Percentiles rank a stretch among this genome's conserved stretches.
Evolutionary conservation across 352 stramenopile genomes (phyloP).

Genomic region (Phytophthora pseudosyringae): DNA sequence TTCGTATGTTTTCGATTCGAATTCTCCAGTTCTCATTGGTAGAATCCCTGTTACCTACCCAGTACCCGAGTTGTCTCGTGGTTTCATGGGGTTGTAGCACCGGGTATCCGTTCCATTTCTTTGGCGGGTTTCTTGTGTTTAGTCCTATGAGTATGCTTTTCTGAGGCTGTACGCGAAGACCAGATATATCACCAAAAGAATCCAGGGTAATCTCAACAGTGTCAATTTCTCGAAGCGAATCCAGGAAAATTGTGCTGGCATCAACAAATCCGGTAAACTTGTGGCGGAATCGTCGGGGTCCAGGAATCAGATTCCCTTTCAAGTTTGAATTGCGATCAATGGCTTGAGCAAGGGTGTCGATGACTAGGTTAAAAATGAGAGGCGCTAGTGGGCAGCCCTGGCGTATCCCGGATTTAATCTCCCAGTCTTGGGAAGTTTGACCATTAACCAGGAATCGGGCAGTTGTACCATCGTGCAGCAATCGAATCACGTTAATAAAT

Average conservation of each 20-base stretch:
- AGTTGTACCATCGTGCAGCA: not conserved
- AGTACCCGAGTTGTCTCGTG: not conserved
- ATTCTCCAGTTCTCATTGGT: not conserved
- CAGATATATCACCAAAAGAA: not conserved
- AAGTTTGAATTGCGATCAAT: constrained; percentile 1
- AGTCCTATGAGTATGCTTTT: not conserved
- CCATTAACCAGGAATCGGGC: not conserved
- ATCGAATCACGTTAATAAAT: not conserved
- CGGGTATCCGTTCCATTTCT: not conserved
- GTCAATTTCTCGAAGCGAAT: not conserved
- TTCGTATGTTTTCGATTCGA: not conserved
- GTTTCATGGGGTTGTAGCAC: not conserved
- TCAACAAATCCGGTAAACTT: constrained; percentile 14
- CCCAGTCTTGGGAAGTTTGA: not conserved
- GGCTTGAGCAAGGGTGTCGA: not conserved
- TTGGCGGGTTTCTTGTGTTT: not conserved
- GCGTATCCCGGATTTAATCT: not conserved
- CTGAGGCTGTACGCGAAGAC: not conserved
- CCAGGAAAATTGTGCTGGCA: constrained; percentile 7
- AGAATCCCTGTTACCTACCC: not conserved
- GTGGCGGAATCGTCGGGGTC: not conserved
- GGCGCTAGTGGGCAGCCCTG: not conserved
- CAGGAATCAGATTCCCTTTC: constrained; percentile 1
- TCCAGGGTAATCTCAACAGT: not conserved
- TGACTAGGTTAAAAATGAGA: constrained; percentile 1